phyloP scores from a whole-genome alignment of 306 rosid genomes.

The Glycine tomentella region DNA sequence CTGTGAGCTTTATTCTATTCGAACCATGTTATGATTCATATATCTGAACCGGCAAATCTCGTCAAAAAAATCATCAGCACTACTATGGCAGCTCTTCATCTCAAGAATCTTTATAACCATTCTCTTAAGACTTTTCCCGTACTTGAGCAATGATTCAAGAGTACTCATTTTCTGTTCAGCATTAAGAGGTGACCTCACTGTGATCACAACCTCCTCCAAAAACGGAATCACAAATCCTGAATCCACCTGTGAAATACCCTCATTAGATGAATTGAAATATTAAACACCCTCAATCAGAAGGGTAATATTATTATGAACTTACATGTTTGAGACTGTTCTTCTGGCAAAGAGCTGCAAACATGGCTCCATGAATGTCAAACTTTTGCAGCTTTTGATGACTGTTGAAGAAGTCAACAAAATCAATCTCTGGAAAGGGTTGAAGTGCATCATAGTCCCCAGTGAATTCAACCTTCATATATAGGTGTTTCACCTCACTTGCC shows the following conservation, averaged over 20 bases:
- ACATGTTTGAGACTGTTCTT: conserved; percentile 89
- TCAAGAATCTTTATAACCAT: conserved; percentile 87
- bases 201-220: conserved; percentile 79
- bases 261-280: conserved; percentile 26
- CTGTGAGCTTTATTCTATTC: conserved; percentile 63
- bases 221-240: conserved; percentile 76
- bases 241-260: conserved; percentile 67
- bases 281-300: not conserved
- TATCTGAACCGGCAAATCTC: conserved; percentile 81
- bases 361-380: conserved; percentile 95
- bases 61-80: conserved; percentile 93
- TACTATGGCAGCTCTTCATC: conserved; percentile 90
- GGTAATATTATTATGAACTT: conserved; percentile 31
- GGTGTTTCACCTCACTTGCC: conserved; percentile 91
- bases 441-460: conserved; percentile 85
- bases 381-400: conserved; percentile 76
- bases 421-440: conserved; percentile 93
- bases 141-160: conserved; percentile 82
- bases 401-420: conserved; percentile 92
- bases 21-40: conserved; percentile 70
- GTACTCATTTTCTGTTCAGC: conserved; percentile 96
- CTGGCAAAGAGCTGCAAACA: conserved; percentile 99
- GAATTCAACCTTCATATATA: conserved; percentile 97
- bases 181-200: conserved; percentile 89
- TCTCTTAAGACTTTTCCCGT: conserved; percentile 69